Base-by-base conservation (phyloP, 2,329 filamentous ascomycete genomes). In the Microdochium nivale region DNA sequence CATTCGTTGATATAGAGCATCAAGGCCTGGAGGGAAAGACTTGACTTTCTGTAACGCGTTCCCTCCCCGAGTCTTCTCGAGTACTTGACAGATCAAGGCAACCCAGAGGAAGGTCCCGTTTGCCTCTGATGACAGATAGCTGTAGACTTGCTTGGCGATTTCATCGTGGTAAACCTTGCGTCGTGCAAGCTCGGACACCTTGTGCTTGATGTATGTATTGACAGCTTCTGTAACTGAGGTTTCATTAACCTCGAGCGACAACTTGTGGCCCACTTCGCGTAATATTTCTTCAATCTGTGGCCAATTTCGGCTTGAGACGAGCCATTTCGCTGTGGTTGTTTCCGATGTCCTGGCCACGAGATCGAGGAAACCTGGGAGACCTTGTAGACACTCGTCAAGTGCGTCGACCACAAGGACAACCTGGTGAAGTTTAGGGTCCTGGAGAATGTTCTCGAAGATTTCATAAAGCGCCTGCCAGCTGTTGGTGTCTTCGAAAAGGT, bases 91-190 rank as follows among this genome's bases (percentile, higher is more conserved):
- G 59, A 64, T n/a, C n/a, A n/a, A n/a, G n/a, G n/a, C n/a, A n/a
- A n/a, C n/a, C n/a, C n/a, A n/a, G n/a, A n/a, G n/a, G 47, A 74
- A 74, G 1, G 70, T 72, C 11, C 59, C 65, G n/a, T 66, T 54
- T 11, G 69, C 65, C 27, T 73, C 68, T 0, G 32, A 8, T 19
- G 9, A 24, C 4, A 55, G 25, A 24, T 53, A 13, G 1, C n/a
- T 48, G 14, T 21, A 55, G 30, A 46, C 10, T 14, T 33, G 8
- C 30, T 33, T 14, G 14, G 30, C 8, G 30, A 33, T 14, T 9
- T 33, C 30, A 33, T 33, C 14, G 30, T 14, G 14, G 14, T 14
- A 33, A 33, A 9, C 30, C 30, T 9, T 33, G 30, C 14, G 8
- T 33, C 14, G 30, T 14, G 47, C 33, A 43, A 52, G 16, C 8